Evolutionary conservation across 2,329 filamentous ascomycete genomes (phyloP), one percentile per base, ranked within the genome.

Genomic region (Pleochaeta shiraiana): DNA sequence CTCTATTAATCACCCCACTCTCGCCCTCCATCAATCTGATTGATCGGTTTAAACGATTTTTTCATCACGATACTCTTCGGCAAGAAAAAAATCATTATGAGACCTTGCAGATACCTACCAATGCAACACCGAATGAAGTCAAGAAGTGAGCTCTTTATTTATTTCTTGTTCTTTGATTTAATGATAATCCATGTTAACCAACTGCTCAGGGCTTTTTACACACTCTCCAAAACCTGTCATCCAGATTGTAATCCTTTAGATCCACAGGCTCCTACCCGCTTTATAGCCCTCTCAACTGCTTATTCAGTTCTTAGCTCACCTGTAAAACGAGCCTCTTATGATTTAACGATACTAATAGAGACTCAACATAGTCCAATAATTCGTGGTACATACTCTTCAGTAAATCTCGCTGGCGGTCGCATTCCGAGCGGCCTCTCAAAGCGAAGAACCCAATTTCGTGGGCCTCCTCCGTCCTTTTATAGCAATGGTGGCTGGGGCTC

Each of bases 381-480:
- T 21, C 63, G 74, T 55, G 77, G 77, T 65, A 82, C 79, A 63
- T 83, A 81, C 74, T 79, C 79, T 72, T 83, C 79, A 69, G 76
- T 77, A 19, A 76, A 78, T 63, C 86, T 83, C 0, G 85, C 85
- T 2, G 89, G 89, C 63, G 84, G 86, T 0, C 83, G 93, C 0
- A 84, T 91, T 0, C 84, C 93, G 0, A 89, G 83, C 0, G 93
- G 93, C 0, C 77, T 98, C 34, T 90, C 85, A 72, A 82, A 86
- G 47, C 82, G 92, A 28, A 79, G 89, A 2, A 83, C 84, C 1
- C 79, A 85, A 4, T 96, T 95, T 74, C 82, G 82, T 24, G 92
- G 92, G 0, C 92, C 93, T 3, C 91, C 93, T 63, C 91, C 92
- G 0, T 88, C 84, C 68, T 97, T 96, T 76, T 96, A 90, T 74